Evolutionary conservation across 1,284 basidiomycete species (phyloP).

Genomic region (Prillingera fragicola): DNA sequence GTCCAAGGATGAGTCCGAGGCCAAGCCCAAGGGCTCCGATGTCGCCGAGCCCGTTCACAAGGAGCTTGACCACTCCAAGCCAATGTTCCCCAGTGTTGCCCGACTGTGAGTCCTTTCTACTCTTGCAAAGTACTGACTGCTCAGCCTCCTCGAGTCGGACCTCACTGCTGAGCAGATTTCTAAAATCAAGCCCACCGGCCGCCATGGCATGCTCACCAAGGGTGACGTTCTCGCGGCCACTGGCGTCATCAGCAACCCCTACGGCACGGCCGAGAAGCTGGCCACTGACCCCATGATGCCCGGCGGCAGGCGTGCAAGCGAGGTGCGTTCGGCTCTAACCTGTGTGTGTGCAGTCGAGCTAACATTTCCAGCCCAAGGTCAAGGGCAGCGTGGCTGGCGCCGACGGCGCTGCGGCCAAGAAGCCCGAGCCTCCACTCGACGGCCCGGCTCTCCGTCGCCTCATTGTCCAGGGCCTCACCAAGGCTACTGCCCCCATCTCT

Average conservation of each 20-base stretch:
- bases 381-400: slow-evolving; percentile 17
- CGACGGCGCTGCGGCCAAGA: slow-evolving; percentile 8
- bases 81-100: slow-evolving; percentile 43
- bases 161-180: slow-evolving; percentile 46
- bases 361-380: slow-evolving; percentile 13
- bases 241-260: slow-evolving; percentile 60
- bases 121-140: not conserved
- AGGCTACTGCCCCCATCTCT: slow-evolving; percentile 54
- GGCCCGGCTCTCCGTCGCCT: slow-evolving; percentile 63
- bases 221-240: slow-evolving; percentile 78
- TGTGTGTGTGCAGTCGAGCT: not conserved
- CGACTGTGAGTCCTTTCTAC: slow-evolving; percentile 35
- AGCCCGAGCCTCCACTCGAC: slow-evolving; percentile 55
- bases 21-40: not conserved
- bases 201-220: slow-evolving; percentile 83
- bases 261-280: slow-evolving; percentile 68
- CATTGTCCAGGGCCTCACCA: slow-evolving; percentile 64
- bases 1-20: not conserved
- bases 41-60: slow-evolving; percentile 36
- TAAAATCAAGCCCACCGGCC: slow-evolving; percentile 60
- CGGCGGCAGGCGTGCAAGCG: slow-evolving; percentile 34
- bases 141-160: slow-evolving; percentile 41
- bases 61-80: slow-evolving; percentile 35
- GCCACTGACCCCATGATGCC: slow-evolving; percentile 47
- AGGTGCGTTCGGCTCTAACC: slow-evolving; percentile 21